These are phyloP conservation scores for Botrytis porri DNA, from an alignment of 2,329 filamentous ascomycete species.

Conservation along the genomic window DNA sequence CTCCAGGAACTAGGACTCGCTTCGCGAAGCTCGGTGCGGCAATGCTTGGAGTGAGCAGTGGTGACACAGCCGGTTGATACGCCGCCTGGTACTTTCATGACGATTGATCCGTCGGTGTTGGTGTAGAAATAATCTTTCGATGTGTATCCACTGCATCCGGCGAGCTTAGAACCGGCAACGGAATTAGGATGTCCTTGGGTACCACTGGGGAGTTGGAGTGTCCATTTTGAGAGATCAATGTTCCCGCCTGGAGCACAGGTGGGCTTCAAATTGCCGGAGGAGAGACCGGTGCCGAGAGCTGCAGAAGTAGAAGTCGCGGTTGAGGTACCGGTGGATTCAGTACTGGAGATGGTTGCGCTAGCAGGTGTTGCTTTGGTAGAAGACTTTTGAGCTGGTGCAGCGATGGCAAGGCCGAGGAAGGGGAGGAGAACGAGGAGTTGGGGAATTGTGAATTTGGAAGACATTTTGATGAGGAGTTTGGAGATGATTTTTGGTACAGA, in stretches of 20 bases:
- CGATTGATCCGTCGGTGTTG: constrained; percentile 37
- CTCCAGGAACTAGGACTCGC: constrained; percentile 37
- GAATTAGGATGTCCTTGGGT: constrained; percentile 33
- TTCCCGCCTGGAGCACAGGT: constrained; percentile 36
- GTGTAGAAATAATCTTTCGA: constrained; percentile 40
- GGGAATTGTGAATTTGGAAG: neutral
- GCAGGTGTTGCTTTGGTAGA: neutral
- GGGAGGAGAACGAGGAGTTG: constrained; percentile 16
- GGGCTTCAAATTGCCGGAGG: constrained; percentile 15
- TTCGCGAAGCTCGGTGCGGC: constrained; percentile 45
- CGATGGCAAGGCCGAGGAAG: constrained; percentile 5
- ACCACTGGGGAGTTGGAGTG: constrained; percentile 43
- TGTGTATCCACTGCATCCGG: constrained; percentile 41
- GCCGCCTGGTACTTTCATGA: constrained; percentile 43
- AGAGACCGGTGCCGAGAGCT: neutral
- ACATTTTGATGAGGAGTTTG: neutral
- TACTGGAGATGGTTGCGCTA: neutral
- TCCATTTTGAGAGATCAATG: constrained; percentile 39
- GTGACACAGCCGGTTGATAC: constrained; percentile 40
- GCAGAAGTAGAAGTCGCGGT: neutral
- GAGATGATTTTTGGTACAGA: neutral
- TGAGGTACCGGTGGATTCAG: neutral
- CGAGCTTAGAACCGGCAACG: constrained; percentile 37
- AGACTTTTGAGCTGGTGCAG: constrained; percentile 3
- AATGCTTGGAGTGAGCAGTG: constrained; percentile 43